Base-by-base conservation (phyloP, 768 basidiomycete genomes). In the Kwoniella sp. region DNA sequence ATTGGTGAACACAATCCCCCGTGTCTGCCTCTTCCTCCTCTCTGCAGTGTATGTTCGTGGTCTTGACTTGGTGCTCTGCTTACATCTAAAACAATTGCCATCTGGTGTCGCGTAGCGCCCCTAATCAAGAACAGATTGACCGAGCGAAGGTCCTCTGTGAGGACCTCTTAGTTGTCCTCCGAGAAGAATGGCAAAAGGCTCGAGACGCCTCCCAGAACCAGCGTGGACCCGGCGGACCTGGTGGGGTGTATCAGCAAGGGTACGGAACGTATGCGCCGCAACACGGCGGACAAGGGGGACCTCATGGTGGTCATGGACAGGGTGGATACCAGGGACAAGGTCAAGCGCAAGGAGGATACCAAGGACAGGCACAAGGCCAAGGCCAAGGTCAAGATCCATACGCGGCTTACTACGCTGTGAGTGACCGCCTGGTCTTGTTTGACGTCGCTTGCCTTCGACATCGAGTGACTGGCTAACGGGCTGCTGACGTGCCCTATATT, bases 81-180 rank as follows among this genome's bases (percentile, higher is more conserved):
- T 23, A 52, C 8, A 17, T 17, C 50, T 56, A 4, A 38, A 13
- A 9, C 8, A 23, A 25, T 55, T 13, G 55, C 58, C 65, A 31
- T n/a, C n/a, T n/a, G n/a, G n/a, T n/a, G n/a, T n/a, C n/a, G n/a
- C n/a, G 2, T 67, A 87, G 86, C 25, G 93, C 93, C 2, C 94
- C 94, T 13, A 93, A 93, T 34, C 90, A 92, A 68, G 86, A 85
- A 13, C 91, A 93, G 82, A 89, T 95, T 0, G 88, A 88, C 23
- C 87, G 90, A 50, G 94, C 93, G 2, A 91, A 91, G 80, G 88
- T 87, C 7, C 82, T 94, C 28, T 92, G 92, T 0, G 90, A 93
- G 69, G 93, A 97, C 76, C 85, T 97, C 1, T 85, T 95, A 11
- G 85, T 89, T 41, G 93, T 96, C n/a, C 91, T 98, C 9, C 86